phyloP scores from a whole-genome alignment of 2,329 filamentous ascomycete genomes.

The Bipolaris zeicola region DNA sequence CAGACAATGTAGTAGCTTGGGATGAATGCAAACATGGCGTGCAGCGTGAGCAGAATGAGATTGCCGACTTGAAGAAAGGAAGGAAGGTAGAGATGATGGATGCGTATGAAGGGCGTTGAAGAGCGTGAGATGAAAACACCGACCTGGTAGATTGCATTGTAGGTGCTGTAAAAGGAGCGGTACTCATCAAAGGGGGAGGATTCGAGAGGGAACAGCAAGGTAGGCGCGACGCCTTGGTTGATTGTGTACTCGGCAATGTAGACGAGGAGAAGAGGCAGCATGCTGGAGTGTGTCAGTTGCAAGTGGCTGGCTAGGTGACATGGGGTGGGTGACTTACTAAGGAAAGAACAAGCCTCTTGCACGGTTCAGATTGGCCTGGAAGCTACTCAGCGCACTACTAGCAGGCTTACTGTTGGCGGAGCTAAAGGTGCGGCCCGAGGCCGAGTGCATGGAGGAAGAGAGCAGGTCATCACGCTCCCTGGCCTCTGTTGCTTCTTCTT shows the following conservation, averaged over 20 bases:
- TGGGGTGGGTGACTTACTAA: slow-evolving; percentile 55
- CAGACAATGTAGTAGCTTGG: slow-evolving; percentile 72
- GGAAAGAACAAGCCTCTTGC: slow-evolving; percentile 73
- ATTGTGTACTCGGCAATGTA: slow-evolving; percentile 98
- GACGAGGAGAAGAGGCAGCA: slow-evolving; percentile 89
- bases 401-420: slow-evolving; percentile 19
- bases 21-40: slow-evolving; percentile 66
- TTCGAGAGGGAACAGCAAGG: slow-evolving; percentile 80
- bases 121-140: slow-evolving; percentile 95
- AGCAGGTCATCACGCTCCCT: slow-evolving; percentile 48
- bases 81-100: slow-evolving; percentile 80
- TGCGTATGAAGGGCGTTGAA: slow-evolving; percentile 82
- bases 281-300: slow-evolving; percentile 53
- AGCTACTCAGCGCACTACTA: slow-evolving; percentile 33
- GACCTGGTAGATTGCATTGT: slow-evolving; percentile 91
- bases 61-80: slow-evolving; percentile 83
- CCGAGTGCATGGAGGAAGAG: slow-evolving; percentile 39
- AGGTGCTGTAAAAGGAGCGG: slow-evolving; percentile 91
- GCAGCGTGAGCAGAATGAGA: slow-evolving; percentile 71
- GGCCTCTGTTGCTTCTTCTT: slow-evolving; percentile 30
- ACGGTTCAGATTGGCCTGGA: slow-evolving; percentile 65
- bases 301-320: background rate
- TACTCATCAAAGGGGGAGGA: slow-evolving; percentile 79
- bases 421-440: slow-evolving; percentile 35
- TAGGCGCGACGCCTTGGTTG: slow-evolving; percentile 92